These are phyloP conservation scores for Tricholoma sp. DNA, from an alignment of 768 basidiomycete genomes.

Conservation along the genomic window DNA sequence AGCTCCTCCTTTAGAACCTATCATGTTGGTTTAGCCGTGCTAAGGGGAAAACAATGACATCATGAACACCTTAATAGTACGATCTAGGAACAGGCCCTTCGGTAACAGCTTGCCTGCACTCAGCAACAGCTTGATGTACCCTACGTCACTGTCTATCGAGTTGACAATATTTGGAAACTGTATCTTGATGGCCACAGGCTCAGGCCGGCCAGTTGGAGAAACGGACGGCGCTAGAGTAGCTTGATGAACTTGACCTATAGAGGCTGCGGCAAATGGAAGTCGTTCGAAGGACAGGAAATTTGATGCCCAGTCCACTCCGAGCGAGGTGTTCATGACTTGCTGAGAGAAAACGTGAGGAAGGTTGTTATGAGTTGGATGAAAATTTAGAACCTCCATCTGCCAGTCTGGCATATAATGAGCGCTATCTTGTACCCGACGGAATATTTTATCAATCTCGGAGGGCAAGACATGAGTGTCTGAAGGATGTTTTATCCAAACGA, in stretches of 20 bases:
- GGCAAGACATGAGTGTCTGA: slow-evolving; percentile 87
- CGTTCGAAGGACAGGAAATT: slow-evolving; percentile 75
- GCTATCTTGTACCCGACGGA: slow-evolving; percentile 87
- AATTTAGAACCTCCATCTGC: slow-evolving; percentile 81
- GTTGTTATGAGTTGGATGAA: neutral
- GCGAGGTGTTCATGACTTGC: slow-evolving; percentile 69
- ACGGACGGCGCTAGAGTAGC: slow-evolving; percentile 53
- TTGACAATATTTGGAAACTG: slow-evolving; percentile 92
- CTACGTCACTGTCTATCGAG: slow-evolving; percentile 84
- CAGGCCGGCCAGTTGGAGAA: slow-evolving; percentile 51
- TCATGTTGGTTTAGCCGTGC: neutral
- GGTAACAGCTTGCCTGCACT: slow-evolving; percentile 80
- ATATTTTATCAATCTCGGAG: slow-evolving; percentile 81
- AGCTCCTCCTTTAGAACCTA: slow-evolving; percentile 88
- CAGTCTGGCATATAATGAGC: slow-evolving; percentile 99
- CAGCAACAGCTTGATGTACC: slow-evolving; percentile 79
- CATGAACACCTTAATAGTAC: slow-evolving; percentile 63
- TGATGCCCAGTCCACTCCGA: slow-evolving; percentile 71
- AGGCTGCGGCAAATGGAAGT: slow-evolving; percentile 90
- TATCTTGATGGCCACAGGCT: slow-evolving; percentile 76
- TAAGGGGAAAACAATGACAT: neutral
- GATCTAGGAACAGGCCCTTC: slow-evolving; percentile 84
- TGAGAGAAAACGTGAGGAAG: slow-evolving; percentile 15
- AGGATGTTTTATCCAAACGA: neutral
- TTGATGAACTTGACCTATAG: slow-evolving; percentile 92